These are phyloP conservation scores for Emericellopsis cladophorae DNA, from an alignment of 2,329 filamentous ascomycete genomes.

Conservation along the genomic window DNA sequence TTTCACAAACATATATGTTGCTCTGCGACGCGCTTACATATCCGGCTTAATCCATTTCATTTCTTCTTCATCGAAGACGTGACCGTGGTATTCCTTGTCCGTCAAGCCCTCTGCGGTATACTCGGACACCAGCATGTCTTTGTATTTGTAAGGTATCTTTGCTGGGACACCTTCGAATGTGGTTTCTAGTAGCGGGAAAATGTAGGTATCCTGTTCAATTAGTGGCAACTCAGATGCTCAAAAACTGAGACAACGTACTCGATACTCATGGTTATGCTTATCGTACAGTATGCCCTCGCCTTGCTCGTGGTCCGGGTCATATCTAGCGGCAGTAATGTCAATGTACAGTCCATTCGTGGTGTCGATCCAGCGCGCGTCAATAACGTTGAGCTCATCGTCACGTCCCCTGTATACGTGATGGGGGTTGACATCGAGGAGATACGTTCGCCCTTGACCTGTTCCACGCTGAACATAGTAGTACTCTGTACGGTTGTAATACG, in stretches of 20 bases:
- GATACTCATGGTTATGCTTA: conserved; percentile 37
- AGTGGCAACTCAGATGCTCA: too few relatives aligned
- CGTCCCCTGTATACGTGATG: conserved; percentile 22
- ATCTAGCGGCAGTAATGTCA: conserved; percentile 37
- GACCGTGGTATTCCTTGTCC: conserved; percentile 39
- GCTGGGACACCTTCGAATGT: conserved; percentile 54
- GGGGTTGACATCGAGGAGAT: conserved; percentile 36
- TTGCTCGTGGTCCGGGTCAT: conserved; percentile 28
- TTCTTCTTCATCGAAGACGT: conserved; percentile 10
- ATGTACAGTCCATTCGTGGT: conserved; percentile 32
- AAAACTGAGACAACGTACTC: conserved; percentile 16
- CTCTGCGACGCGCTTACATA: too few relatives aligned
- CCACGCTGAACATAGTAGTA: conserved; percentile 27
- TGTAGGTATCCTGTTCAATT: conserved; percentile 32
- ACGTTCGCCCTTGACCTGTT: conserved; percentile 25
- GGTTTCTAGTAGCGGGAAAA: conserved; percentile 58
- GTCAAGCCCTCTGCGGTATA: conserved; percentile 40
- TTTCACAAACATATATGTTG: too few relatives aligned
- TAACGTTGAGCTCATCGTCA: conserved; percentile 25
- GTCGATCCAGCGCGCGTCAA: conserved; percentile 37
- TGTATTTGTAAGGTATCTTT: conserved; percentile 52
- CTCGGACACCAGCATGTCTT: conserved; percentile 43
- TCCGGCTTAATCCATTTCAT: neutral
- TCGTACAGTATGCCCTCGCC: conserved; percentile 33
- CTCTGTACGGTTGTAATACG: conserved; percentile 50